Conservation (phyloP, 192 early-diverging fungal species). For the Haplosporangium gracile region DNA sequence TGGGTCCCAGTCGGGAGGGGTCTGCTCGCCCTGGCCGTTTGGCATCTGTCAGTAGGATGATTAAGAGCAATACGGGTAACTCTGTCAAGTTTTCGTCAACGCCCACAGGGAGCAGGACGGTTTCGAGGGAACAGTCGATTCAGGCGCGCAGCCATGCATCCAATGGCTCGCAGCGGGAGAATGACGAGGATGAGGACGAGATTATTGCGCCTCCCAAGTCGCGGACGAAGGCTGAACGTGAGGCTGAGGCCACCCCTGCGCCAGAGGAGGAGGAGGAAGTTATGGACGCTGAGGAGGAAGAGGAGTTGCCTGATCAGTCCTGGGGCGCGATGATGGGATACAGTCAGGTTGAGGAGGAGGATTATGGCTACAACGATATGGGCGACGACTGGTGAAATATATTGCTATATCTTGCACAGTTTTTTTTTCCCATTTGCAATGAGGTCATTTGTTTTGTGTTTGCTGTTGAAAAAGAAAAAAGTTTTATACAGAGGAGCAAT, state of each 20-base stretch:
- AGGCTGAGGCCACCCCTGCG: constrained; percentile 44
- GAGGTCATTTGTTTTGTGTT: neutral
- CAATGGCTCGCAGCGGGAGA: constrained; percentile 24
- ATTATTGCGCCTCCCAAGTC: constrained; percentile 54
- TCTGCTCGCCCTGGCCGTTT: constrained; percentile 65
- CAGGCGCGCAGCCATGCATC: constrained; percentile 46
- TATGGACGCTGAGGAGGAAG: constrained; percentile 58
- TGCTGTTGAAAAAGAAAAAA: neutral
- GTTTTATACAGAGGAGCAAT: neutral
- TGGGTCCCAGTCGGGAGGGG: constrained; percentile 52
- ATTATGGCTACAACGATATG: constrained; percentile 46
- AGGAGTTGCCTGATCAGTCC: constrained; percentile 28
- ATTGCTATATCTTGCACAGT: neutral
- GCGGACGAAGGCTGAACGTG: constrained; percentile 34
- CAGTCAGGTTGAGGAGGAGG: constrained; percentile 32
- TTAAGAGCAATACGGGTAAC: constrained; percentile 46
- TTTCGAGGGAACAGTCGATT: constrained; percentile 48
- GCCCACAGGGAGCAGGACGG: constrained; percentile 48
- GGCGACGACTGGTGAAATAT: constrained; percentile 37
- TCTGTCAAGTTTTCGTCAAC: constrained; percentile 48
- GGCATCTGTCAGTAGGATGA: constrained; percentile 56
- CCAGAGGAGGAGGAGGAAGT: constrained; percentile 45
- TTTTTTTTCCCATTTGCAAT: neutral
- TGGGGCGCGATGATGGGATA: constrained; percentile 40
- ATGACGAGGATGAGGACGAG: constrained; percentile 62